These are phyloP conservation scores for Prasinococcaceae sp. DNA, from an alignment of 139 green algal species.

Conservation along the genomic window DNA sequence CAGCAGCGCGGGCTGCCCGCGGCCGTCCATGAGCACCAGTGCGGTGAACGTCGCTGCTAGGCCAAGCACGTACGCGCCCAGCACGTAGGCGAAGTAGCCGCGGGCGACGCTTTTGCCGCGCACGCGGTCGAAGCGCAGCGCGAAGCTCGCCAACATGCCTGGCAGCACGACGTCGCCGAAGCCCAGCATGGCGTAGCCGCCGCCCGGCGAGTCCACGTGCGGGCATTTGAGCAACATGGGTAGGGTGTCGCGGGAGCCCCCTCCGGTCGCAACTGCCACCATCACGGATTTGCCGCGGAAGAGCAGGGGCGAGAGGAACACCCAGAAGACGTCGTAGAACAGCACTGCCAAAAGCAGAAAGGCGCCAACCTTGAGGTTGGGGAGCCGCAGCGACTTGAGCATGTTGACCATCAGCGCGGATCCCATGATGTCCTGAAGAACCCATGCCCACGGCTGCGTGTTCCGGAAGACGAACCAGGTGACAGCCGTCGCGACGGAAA, in stretches of 20 bases:
- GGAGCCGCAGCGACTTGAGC: slow-evolving; percentile 45
- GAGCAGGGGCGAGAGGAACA: slow-evolving; percentile 79
- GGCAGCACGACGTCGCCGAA: slow-evolving; percentile 64
- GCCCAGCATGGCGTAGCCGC: slow-evolving; percentile 36
- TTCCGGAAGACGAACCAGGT: neutral
- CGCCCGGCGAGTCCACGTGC: slow-evolving; percentile 18
- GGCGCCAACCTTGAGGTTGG: slow-evolving; percentile 35
- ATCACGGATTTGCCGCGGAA: slow-evolving; percentile 64
- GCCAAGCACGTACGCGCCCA: slow-evolving; percentile 45
- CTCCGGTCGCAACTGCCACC: slow-evolving; percentile 39
- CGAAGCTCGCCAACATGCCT: slow-evolving; percentile 55
- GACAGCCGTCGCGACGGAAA: neutral
- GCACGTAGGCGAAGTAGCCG: neutral
- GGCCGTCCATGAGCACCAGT: slow-evolving; percentile 26
- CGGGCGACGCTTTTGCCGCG: neutral
- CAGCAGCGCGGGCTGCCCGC: slow-evolving; percentile 79
- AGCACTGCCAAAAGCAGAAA: slow-evolving; percentile 61
- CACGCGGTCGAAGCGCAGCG: neutral
- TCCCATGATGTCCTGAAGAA: slow-evolving; percentile 17
- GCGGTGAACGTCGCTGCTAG: slow-evolving; percentile 70
- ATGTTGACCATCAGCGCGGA: slow-evolving; percentile 46
- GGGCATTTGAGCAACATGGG: slow-evolving; percentile 78
- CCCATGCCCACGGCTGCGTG: neutral
- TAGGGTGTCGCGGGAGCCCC: slow-evolving; percentile 29
- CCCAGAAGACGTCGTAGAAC: slow-evolving; percentile 82